Evolutionary conservation across 2,329 filamentous ascomycete genomes (phyloP).

Genomic region (Talaromyces atroroseus): DNA sequence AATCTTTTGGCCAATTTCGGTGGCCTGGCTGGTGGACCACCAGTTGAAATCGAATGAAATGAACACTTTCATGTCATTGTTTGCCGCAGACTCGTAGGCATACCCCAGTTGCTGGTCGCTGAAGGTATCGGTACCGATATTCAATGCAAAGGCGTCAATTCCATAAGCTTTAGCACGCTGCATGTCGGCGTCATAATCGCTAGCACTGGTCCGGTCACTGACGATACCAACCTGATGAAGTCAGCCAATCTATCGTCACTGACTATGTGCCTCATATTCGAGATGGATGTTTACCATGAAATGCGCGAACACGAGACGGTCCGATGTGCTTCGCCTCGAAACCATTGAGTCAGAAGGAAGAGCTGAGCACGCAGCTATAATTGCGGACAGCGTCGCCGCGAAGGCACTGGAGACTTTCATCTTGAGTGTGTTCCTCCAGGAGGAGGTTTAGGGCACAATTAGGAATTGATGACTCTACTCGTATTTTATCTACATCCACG

Average conservation of each 20-base stretch:
- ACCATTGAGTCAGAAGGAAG: background rate
- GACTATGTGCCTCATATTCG: background rate
- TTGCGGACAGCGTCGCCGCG: background rate
- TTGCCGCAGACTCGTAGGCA: constrained; percentile 47
- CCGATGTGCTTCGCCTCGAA: background rate
- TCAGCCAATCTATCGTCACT: background rate
- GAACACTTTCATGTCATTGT: constrained; percentile 48
- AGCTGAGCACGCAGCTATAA: background rate
- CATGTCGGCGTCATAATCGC: constrained; percentile 47
- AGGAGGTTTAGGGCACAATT: background rate
- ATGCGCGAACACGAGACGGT: constrained; percentile 14
- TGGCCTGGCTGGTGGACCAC: constrained; percentile 35
- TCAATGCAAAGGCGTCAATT: constrained; percentile 49
- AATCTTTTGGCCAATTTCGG: constrained; percentile 42
- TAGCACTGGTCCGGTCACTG: constrained; percentile 37
- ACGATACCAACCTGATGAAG: constrained; percentile 42
- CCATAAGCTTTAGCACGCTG: constrained; percentile 37
- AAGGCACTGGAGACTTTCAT: background rate
- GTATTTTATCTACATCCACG: background rate
- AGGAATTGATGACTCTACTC: too few relatives aligned
- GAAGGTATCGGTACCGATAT: constrained; percentile 44
- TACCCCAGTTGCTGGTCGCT: constrained; percentile 43
- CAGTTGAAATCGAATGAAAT: constrained; percentile 55
- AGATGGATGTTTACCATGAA: constrained; percentile 10
- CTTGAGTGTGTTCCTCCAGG: background rate